A percentile compares a stretch with the other conserved stretches of the same genome.
These are phyloP conservation scores for Fusarium humuli DNA, from an alignment of 2,329 filamentous ascomycete species.

Conservation along the genomic window DNA sequence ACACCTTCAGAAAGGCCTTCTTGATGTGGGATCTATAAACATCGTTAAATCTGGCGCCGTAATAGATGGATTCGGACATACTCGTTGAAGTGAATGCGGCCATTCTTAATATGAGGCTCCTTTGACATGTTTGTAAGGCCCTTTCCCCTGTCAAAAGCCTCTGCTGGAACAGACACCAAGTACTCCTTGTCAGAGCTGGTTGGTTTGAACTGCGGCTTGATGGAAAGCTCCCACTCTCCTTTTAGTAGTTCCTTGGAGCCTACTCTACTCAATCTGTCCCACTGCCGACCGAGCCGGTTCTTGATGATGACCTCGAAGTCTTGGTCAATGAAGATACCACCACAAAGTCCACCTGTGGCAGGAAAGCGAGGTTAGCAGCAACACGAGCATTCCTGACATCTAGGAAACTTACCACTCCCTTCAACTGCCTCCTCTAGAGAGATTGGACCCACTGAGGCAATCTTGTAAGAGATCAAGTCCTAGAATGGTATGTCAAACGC, in stretches of 20 bases:
- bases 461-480: conserved; percentile 7
- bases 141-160: neutral
- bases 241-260: neutral
- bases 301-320: neutral
- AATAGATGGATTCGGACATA: fast-evolving
- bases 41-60: fast-evolving
- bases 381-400: fast-evolving
- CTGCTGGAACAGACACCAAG: neutral
- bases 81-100: neutral
- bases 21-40: neutral
- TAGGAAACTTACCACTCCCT: neutral
- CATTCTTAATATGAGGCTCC: neutral
- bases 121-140: neutral
- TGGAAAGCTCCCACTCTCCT: neutral
- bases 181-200: neutral
- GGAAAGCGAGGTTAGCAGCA: neutral
- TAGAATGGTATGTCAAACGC: neutral
- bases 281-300: neutral
- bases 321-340: neutral
- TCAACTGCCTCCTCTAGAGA: neutral
- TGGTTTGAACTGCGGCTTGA: neutral
- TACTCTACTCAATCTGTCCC: neutral
- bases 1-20: fast-evolving
- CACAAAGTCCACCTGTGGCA: neutral
- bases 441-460: neutral